Percentiles rank a stretch among this genome's conserved stretches.
phyloP scores from a whole-genome alignment of 2,329 filamentous ascomycete genomes.

The Verticillium zaregamsianum region DNA sequence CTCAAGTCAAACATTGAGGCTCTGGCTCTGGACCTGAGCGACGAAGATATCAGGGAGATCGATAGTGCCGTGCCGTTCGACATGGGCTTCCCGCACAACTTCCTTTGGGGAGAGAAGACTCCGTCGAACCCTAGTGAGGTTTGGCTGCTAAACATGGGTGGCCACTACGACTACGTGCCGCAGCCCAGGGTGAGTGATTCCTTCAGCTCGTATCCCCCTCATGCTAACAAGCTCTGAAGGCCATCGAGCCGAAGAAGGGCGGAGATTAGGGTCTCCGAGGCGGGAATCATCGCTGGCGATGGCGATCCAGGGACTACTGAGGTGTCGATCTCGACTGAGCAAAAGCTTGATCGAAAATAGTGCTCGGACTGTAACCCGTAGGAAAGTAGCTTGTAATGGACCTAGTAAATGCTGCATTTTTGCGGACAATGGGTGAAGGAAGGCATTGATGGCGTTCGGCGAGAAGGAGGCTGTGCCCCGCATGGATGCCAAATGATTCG shows the following conservation, averaged over 20 bases:
- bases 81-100: slow-evolving; percentile 61
- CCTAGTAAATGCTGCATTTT: background rate
- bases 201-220: background rate
- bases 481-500: background rate
- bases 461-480: background rate
- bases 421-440: background rate
- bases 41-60: slow-evolving; percentile 62
- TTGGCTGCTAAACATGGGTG: slow-evolving; percentile 41
- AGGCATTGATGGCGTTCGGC: background rate
- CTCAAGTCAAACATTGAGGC: slow-evolving; percentile 67
- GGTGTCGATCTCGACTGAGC: background rate
- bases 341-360: no score
- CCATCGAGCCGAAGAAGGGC: slow-evolving; percentile 34
- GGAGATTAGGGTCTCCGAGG: slow-evolving; percentile 37
- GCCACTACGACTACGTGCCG: slow-evolving; percentile 46
- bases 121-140: slow-evolving; percentile 35
- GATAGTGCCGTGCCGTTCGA: slow-evolving; percentile 60
- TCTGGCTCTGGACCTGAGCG: slow-evolving; percentile 53
- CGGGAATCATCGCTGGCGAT: slow-evolving; percentile 25
- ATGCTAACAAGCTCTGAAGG: slow-evolving; percentile 19
- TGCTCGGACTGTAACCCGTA: background rate
- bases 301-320: slow-evolving; percentile 16
- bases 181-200: slow-evolving; percentile 26
- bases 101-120: slow-evolving; percentile 42
- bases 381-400: background rate